Percentiles rank a stretch among this genome's conserved stretches.
These are phyloP conservation scores for Diversispora epigaea DNA, from an alignment of 192 early-diverging fungal genomes.

Conservation along the genomic window DNA sequence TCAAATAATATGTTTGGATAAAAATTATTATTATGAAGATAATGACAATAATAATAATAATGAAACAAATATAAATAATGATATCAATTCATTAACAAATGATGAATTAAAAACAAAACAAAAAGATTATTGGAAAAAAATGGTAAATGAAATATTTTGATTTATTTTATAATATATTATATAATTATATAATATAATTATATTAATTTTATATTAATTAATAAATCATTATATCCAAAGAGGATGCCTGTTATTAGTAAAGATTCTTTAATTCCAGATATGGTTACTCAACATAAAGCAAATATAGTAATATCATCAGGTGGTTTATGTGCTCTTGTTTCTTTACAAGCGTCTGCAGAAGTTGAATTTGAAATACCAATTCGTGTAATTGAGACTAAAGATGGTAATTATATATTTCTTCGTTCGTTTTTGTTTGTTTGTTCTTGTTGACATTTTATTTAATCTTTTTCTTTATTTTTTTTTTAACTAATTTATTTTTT, in stretches of 20 bases:
- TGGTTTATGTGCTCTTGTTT: constrained; percentile 14
- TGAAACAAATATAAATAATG: not conserved
- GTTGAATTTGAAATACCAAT: constrained; percentile 25
- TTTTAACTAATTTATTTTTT: not conserved
- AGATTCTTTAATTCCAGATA: constrained; percentile 27
- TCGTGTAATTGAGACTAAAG: not conserved
- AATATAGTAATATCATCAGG: constrained; percentile 31
- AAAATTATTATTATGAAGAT: not conserved
- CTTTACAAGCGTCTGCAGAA: constrained; percentile 19
- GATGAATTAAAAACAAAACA: not conserved
- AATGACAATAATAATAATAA: not conserved
- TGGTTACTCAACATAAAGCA: constrained; percentile 16
- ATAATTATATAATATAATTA: not conserved
- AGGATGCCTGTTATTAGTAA: constrained; percentile 19
- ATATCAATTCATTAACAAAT: not conserved
- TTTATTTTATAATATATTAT: no score
- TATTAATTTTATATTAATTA: not conserved
- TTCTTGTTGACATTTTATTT: no score
- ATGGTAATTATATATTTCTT: not conserved
- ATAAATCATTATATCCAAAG: not conserved
- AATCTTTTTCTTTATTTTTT: not conserved
- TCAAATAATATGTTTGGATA: not conserved
- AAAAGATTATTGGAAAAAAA: constrained; percentile 21
- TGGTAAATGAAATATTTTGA: not conserved
- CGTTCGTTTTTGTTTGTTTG: no score